Evolutionary conservation across 352 stramenopile species (phyloP), one percentile per base, ranked within the genome.

Genomic region (Phytophthora cactorum): DNA sequence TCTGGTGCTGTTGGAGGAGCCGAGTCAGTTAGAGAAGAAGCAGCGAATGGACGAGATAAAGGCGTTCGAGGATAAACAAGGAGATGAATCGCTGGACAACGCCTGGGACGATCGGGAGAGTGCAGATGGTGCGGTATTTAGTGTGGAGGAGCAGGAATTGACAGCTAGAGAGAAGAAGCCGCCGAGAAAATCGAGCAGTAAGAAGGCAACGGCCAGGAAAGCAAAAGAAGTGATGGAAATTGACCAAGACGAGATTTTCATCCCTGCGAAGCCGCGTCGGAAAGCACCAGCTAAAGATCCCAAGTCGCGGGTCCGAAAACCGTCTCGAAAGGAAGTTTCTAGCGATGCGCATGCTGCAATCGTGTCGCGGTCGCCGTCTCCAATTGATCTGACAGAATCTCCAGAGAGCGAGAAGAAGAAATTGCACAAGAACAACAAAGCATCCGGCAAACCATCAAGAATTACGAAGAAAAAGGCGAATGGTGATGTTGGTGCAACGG

Each of bases 1-100:
- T 29, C 38, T 82, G 9, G 57, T 62, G 15, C 34, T 88, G 25
- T 36, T 88, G 49, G 71, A 82, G 29, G 54, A 69, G 27, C 70
- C 68, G 0, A 70, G 59, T 29, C 17, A 53, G 7, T 59, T 53
- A 8, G 62, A 82, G 49, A 86, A 81, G 55, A 80, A 79, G 25
- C 72, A 53, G 34, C 64, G 75, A 11, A 60, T 79, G 27, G 67
- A 75, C 28, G 49, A 68, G n/a, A 56, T 66, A 7, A 50, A 51
- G 32, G 50, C 38, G 15, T 43, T 52, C 14, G 47, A 52, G 17
- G 57, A 70, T 14, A 31, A 72, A 17, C 12, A 36, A 3, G 52
- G 41, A 15, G 29, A 55, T 49, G 47, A 14, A 15, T 70, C 49
- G 14, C n/a, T 70, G 15, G 56, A 75, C 2, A 62, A 77, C 15